Evolutionary conservation across 305 asterid genomes (phyloP).

Genomic region (Lippia alba): DNA sequence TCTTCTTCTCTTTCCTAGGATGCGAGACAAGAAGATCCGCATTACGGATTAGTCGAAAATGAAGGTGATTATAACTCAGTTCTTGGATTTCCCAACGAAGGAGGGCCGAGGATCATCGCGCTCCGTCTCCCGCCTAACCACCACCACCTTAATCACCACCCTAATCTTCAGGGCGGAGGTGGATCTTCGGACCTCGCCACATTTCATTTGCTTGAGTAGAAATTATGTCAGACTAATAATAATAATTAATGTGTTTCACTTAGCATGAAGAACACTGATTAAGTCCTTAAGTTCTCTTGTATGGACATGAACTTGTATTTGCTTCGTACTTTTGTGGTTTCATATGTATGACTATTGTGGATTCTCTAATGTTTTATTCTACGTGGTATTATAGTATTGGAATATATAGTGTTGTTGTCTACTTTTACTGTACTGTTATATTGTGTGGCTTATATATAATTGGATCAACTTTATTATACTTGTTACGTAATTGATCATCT

Average conservation of each 20-base stretch:
- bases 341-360: conserved; percentile 29
- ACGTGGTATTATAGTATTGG: no score
- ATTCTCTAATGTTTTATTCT: conserved; percentile 21
- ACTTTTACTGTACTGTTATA: no score
- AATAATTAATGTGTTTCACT: conserved; percentile 13
- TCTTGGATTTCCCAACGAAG: conserved; percentile 61
- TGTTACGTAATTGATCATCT: no score
- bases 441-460: no score
- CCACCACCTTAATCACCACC: conserved; percentile 37
- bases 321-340: conserved; percentile 5
- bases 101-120: conserved; percentile 59
- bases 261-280: conserved; percentile 8
- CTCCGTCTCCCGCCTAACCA: conserved; percentile 59
- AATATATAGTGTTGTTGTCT: no score
- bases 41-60: conserved; percentile 74
- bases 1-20: no score
- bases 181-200: conserved; percentile 84
- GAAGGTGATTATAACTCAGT: conserved; percentile 71
- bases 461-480: no score
- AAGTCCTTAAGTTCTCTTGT: conserved; percentile 11
- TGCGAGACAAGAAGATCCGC: conserved; percentile 79
- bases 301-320: neutral
- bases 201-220: conserved; percentile 64
- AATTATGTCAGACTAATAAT: neutral
- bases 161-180: conserved; percentile 67